phyloP scores from a whole-genome alignment of 768 basidiomycete genomes.

The Suillus bovinus region DNA sequence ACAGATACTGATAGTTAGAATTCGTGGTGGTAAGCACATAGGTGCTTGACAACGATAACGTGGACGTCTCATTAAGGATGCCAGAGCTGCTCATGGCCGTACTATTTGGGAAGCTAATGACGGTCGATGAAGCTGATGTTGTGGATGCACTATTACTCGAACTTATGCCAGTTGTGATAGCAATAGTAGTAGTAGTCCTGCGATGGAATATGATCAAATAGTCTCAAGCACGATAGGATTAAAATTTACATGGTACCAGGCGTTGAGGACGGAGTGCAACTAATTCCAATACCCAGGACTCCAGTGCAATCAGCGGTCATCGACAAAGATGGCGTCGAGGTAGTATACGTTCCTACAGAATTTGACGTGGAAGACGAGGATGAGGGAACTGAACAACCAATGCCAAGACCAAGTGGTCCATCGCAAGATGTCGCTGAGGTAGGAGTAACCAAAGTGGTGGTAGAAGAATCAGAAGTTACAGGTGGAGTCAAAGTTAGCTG shows the following conservation, averaged over 20 bases:
- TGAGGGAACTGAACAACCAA: constrained; percentile 12
- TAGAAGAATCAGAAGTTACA: constrained; percentile 1
- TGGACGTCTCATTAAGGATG: constrained; percentile 7
- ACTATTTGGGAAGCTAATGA: constrained; percentile 33
- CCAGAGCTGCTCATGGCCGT: constrained; percentile 13
- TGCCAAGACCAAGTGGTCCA: too few species aligned
- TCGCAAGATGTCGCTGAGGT: constrained; percentile 14
- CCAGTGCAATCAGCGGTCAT: constrained; percentile 8
- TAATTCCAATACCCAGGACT: constrained; percentile 13
- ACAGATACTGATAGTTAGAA: constrained; percentile 35
- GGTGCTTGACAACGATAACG: constrained; percentile 17
- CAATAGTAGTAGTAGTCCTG: background rate
- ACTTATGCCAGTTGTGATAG: background rate
- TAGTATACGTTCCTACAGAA: constrained; percentile 2
- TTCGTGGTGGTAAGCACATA: constrained; percentile 20
- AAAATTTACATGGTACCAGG: background rate
- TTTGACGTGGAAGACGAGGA: constrained; percentile 13
- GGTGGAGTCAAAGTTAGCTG: constrained; percentile 4
- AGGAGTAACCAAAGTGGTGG: background rate
- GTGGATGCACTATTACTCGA: constrained; percentile 5
- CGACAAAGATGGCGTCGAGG: background rate
- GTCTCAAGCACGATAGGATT: background rate
- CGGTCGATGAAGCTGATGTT: constrained; percentile 20
- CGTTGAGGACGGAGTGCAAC: constrained; percentile 8
- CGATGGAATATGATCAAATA: background rate